phyloP scores from a whole-genome alignment of 2,329 filamentous ascomycete genomes.

The Coleophoma crateriformis region DNA sequence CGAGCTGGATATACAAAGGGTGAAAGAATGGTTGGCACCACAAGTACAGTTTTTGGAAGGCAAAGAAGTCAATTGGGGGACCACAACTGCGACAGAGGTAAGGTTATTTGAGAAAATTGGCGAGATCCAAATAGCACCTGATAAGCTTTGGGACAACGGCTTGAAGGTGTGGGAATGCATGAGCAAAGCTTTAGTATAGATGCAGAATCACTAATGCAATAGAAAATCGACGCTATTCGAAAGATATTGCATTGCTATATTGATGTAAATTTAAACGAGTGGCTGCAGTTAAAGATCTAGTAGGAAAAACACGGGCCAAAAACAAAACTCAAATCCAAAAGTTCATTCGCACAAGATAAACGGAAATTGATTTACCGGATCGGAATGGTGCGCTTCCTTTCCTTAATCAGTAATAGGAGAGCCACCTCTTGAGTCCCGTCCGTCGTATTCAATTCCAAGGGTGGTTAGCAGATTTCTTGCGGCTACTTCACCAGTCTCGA shows the following conservation, averaged over 20 bases:
- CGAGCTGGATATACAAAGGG: neutral
- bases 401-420: slow-evolving; percentile 18
- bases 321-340: neutral
- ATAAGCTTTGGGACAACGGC: neutral
- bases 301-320: neutral
- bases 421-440: slow-evolving; percentile 17
- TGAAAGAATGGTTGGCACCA: neutral
- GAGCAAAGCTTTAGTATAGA: neutral
- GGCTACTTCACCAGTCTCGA: slow-evolving; percentile 34
- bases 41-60: neutral
- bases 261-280: neutral
- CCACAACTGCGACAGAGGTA: neutral
- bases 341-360: no score
- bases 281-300: neutral
- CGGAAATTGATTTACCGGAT: no score
- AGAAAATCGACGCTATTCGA: neutral
- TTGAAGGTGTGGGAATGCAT: slow-evolving; percentile 1
- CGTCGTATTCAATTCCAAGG: slow-evolving; percentile 30
- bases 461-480: slow-evolving; percentile 31
- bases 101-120: neutral
- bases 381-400: no score
- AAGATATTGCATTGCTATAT: neutral
- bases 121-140: neutral
- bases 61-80: neutral
- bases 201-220: no score